These are phyloP conservation scores for Biscogniauxia sp. DNA, from an alignment of 2,329 filamentous ascomycete genomes.

Conservation along the genomic window DNA sequence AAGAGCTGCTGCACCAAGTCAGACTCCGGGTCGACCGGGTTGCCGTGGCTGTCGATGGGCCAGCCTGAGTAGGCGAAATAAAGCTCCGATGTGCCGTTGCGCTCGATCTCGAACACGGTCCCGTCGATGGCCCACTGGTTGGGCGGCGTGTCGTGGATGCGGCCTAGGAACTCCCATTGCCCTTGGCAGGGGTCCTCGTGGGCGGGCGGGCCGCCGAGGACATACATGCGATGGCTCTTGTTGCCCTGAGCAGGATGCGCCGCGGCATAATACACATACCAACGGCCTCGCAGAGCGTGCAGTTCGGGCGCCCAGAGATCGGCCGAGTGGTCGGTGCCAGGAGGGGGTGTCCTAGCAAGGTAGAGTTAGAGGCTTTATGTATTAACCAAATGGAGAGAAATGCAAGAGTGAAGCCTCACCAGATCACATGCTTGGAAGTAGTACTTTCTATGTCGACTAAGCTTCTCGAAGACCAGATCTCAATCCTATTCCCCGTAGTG, in stretches of 20 bases:
- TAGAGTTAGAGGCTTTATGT: not conserved
- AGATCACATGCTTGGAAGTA: slow-evolving; percentile 27
- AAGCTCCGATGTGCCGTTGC: slow-evolving; percentile 9
- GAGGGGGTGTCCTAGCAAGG: slow-evolving; percentile 27
- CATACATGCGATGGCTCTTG: slow-evolving; percentile 33
- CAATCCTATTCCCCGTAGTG: slow-evolving; percentile 31
- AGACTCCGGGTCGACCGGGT: slow-evolving; percentile 8
- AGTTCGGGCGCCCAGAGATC: slow-evolving; percentile 35
- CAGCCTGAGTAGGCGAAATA: slow-evolving; percentile 35
- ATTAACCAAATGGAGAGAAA: too few relatives aligned
- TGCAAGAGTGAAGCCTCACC: slow-evolving; percentile 19
- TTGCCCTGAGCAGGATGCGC: slow-evolving; percentile 29
- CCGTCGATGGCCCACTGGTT: slow-evolving; percentile 35
- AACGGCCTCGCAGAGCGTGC: slow-evolving; percentile 30
- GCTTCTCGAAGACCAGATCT: slow-evolving; percentile 31
- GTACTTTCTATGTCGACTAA: slow-evolving; percentile 28
- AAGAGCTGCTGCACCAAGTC: slow-evolving; percentile 31
- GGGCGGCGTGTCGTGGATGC: slow-evolving; percentile 26
- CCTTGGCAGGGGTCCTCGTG: slow-evolving; percentile 27
- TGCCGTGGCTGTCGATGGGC: slow-evolving; percentile 21
- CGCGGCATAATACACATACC: slow-evolving; percentile 35
- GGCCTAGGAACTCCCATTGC: slow-evolving; percentile 33
- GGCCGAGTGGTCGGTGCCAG: slow-evolving; percentile 29
- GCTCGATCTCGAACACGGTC: slow-evolving; percentile 29
- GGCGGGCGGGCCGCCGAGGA: slow-evolving; percentile 29